Percentiles rank a stretch among this genome's conserved stretches.
Conservation (phyloP, 148 eudicot species). For the Diospyros lotus region DNA sequence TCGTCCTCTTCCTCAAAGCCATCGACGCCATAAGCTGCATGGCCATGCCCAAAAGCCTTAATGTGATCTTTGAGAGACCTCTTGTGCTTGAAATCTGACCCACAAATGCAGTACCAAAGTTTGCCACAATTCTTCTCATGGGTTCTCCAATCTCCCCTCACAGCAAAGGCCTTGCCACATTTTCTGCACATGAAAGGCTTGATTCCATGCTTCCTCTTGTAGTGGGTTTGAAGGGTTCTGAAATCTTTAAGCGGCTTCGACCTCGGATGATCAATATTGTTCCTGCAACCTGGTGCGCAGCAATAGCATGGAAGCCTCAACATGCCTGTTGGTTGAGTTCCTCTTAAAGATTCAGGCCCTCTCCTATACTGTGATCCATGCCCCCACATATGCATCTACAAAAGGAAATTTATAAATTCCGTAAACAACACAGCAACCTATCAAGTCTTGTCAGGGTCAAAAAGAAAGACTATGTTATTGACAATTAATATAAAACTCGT, state of each 20-base stretch:
- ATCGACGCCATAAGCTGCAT: constrained; percentile 34
- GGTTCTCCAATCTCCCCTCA: constrained; percentile 68
- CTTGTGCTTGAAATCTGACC: constrained; percentile 70
- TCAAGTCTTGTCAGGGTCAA: not conserved
- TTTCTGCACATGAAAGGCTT: constrained; percentile 63
- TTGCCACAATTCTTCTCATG: constrained; percentile 76
- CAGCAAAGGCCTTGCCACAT: constrained; percentile 65
- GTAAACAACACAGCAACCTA: not conserved
- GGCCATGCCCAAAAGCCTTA: constrained; percentile 58
- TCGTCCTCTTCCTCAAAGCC: constrained; percentile 52
- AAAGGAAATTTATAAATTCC: not conserved
- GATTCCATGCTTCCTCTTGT: constrained; percentile 64
- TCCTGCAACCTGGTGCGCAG: constrained; percentile 59
- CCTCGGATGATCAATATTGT: constrained; percentile 67
- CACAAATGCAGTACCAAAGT: constrained; percentile 68
- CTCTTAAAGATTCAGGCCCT: constrained; percentile 61
- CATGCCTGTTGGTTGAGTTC: constrained; percentile 69
- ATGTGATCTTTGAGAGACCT: constrained; percentile 63
- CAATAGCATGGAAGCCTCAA: constrained; percentile 67
- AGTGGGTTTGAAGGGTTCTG: constrained; percentile 65
- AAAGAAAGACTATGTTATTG: too few species aligned
- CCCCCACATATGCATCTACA: constrained; percentile 75
- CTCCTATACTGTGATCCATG: constrained; percentile 64
- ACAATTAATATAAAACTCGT: too few species aligned
- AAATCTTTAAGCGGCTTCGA: constrained; percentile 62